Percentiles rank a stretch among this genome's conserved stretches.
Conservation (phyloP, 805 yeast species). For the Ogataea nitratoaversa region DNA sequence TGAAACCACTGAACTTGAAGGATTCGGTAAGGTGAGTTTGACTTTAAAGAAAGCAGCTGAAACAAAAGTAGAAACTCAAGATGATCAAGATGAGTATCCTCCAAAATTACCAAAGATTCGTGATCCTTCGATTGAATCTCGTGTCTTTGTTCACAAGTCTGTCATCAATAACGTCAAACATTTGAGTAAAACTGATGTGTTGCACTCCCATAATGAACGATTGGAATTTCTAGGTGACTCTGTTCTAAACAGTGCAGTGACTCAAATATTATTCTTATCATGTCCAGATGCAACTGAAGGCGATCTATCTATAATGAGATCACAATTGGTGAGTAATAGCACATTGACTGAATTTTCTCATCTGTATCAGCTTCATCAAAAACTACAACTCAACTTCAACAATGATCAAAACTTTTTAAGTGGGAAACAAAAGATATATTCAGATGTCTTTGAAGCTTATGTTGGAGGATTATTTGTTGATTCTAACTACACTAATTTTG, state of each 20-base stretch:
- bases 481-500: constrained; percentile 38
- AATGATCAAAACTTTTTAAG: constrained; percentile 40
- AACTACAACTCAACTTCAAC: constrained; percentile 37
- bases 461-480: constrained; percentile 79
- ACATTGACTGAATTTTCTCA: constrained; percentile 67
- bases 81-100: constrained; percentile 35
- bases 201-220: constrained; percentile 74
- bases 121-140: constrained; percentile 52
- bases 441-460: constrained; percentile 93
- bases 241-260: constrained; percentile 65
- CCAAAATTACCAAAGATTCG: constrained; percentile 71
- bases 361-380: constrained; percentile 60
- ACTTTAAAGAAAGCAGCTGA: constrained; percentile 4
- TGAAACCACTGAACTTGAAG: constrained; percentile 20
- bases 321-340: constrained; percentile 68
- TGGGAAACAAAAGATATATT: constrained; percentile 67
- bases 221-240: constrained; percentile 91
- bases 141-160: constrained; percentile 83
- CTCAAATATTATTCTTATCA: constrained; percentile 58
- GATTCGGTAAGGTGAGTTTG: constrained; percentile 13
- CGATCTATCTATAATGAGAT: constrained; percentile 64
- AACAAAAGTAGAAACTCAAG: neutral
- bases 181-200: constrained; percentile 51
- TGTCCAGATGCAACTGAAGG: constrained; percentile 81
- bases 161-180: constrained; percentile 54